Evolutionary conservation across 2,329 filamentous ascomycete genomes (phyloP).

Genomic region (Colletotrichum coccodes): DNA sequence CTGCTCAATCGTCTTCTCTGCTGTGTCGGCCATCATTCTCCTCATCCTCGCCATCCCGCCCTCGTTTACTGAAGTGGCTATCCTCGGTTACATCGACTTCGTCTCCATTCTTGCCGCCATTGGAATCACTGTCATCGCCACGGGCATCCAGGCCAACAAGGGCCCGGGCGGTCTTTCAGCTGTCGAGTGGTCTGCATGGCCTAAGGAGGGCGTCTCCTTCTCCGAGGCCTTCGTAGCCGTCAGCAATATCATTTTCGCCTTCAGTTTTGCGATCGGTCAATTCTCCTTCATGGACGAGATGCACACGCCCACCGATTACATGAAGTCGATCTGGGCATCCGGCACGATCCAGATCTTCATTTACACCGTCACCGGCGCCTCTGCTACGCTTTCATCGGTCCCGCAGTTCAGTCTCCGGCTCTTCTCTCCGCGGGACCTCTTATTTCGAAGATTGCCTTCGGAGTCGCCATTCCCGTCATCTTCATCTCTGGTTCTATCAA

Average conservation of each 20-base stretch:
- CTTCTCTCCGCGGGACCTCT: constrained; percentile 70
- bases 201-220: constrained; percentile 56
- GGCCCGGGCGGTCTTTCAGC: constrained; percentile 45
- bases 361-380: constrained; percentile 75
- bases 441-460: constrained; percentile 75
- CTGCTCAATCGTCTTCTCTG: constrained; percentile 57
- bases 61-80: constrained; percentile 59
- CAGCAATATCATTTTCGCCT: constrained; percentile 78
- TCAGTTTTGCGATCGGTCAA: constrained; percentile 64
- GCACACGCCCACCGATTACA: constrained; percentile 57
- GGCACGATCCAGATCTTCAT: constrained; percentile 70
- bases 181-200: constrained; percentile 55
- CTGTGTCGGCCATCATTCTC: constrained; percentile 57
- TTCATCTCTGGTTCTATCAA: constrained; percentile 80
- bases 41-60: constrained; percentile 58
- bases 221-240: constrained; percentile 69
- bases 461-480: constrained; percentile 77
- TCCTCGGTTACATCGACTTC: constrained; percentile 66
- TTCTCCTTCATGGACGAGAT: constrained; percentile 65
- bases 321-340: constrained; percentile 68
- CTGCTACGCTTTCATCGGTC: constrained; percentile 76
- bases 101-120: constrained; percentile 70
- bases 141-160: constrained; percentile 44
- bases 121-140: constrained; percentile 44
- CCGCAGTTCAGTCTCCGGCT: constrained; percentile 71